A percentile compares a stretch with the other conserved stretches of the same genome.
phyloP scores from a whole-genome alignment of 306 rosid genomes.

The Cucurbita maxima region DNA sequence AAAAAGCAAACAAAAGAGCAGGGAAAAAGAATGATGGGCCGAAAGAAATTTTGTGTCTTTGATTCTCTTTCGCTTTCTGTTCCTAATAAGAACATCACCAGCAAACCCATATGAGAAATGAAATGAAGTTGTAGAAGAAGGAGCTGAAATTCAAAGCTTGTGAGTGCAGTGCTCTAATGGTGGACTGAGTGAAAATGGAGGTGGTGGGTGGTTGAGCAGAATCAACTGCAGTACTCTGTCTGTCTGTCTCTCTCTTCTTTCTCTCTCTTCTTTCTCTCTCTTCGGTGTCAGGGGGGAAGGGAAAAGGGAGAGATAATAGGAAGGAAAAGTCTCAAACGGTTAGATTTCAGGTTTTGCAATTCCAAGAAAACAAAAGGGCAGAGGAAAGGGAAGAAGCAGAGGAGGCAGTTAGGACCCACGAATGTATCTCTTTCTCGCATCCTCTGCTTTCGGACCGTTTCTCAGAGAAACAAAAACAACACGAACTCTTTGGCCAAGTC shows the following conservation, averaged over 20 bases:
- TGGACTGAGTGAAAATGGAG: neutral
- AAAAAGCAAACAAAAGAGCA: neutral
- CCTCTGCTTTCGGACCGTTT: slow-evolving; percentile 42
- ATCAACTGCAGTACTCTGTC: neutral
- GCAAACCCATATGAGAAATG: neutral
- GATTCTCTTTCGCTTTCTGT: neutral
- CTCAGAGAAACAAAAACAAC: neutral
- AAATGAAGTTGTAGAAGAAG: neutral
- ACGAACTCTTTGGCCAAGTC: neutral
- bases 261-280: too few species aligned
- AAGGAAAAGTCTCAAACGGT: slow-evolving; percentile 27
- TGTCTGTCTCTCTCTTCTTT: too few species aligned
- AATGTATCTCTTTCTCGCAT: slow-evolving; percentile 7
- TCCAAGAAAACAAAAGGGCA: slow-evolving; percentile 1
- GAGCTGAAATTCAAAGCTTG: neutral
- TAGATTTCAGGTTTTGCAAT: slow-evolving; percentile 22
- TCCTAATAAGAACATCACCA: neutral
- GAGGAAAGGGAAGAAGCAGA: slow-evolving; percentile 17
- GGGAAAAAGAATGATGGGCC: neutral
- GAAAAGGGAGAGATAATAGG: neutral
- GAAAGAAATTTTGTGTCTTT: neutral
- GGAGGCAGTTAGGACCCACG: slow-evolving; percentile 37
- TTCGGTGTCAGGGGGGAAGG: too few species aligned
- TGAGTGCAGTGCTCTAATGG: neutral
- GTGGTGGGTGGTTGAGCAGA: neutral